Percentiles rank a stretch among this genome's conserved stretches.
phyloP scores from a whole-genome alignment of 352 stramenopile genomes.

The Phytophthora pini region DNA sequence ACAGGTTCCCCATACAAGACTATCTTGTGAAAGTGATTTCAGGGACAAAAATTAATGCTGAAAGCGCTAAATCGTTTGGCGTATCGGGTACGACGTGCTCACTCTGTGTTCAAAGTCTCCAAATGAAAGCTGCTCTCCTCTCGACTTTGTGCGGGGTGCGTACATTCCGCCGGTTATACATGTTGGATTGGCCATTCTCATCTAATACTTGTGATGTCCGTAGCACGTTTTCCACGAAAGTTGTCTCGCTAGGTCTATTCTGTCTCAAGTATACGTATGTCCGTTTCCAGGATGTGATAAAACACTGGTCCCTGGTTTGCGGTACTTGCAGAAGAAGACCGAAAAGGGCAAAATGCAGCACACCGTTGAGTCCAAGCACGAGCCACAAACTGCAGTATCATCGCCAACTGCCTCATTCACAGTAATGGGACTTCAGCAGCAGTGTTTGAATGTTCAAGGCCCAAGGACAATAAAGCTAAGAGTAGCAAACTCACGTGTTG shows the following conservation, averaged over 20 bases:
- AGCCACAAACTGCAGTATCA: not conserved
- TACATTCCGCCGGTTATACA: not conserved
- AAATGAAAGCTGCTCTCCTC: slow-evolving; percentile 64
- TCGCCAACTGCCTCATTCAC: slow-evolving; percentile 18
- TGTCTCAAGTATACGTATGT: slow-evolving; percentile 67
- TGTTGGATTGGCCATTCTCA: no score
- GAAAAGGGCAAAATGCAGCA: slow-evolving; percentile 13
- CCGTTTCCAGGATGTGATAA: slow-evolving; percentile 54
- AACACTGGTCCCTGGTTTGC: slow-evolving; percentile 70
- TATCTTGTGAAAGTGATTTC: slow-evolving; percentile 65
- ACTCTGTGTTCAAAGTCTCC: slow-evolving; percentile 67
- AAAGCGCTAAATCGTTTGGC: slow-evolving; percentile 59
- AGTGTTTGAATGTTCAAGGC: slow-evolving; percentile 1
- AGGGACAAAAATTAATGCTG: slow-evolving; percentile 50
- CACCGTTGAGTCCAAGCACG: not conserved
- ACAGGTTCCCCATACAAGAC: slow-evolving; percentile 73
- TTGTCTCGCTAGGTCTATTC: slow-evolving; percentile 70
- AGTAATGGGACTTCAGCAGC: slow-evolving; percentile 30
- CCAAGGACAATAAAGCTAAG: not conserved
- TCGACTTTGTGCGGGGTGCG: slow-evolving; percentile 61
- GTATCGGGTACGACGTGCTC: slow-evolving; percentile 46
- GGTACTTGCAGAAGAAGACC: slow-evolving; percentile 37
- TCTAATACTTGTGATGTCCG: not conserved
- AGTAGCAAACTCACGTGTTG: not conserved
- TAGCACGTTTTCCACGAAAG: slow-evolving; percentile 86